phyloP scores from a whole-genome alignment of 331 rosid species.

The Rhamnella rubrinervis region DNA sequence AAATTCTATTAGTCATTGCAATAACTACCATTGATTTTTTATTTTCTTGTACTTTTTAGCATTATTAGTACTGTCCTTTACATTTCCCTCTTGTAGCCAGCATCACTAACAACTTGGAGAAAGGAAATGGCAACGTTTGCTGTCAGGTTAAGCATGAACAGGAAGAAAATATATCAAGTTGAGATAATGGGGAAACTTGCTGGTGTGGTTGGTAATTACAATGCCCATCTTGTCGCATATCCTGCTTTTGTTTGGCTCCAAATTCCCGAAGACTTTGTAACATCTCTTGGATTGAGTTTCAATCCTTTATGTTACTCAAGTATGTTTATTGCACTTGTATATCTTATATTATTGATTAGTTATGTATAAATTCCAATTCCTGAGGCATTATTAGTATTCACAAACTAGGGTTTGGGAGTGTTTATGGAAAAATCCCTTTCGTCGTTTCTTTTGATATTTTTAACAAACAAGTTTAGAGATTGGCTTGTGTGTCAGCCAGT shows the following conservation, averaged over 20 bases:
- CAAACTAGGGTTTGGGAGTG: background rate
- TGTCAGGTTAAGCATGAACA: conserved; percentile 69
- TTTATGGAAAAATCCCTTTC: too few species aligned
- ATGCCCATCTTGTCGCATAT: conserved; percentile 81
- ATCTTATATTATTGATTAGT: background rate
- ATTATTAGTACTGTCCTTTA: background rate
- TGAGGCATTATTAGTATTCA: background rate
- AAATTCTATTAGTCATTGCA: background rate
- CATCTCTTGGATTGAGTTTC: conserved; percentile 72
- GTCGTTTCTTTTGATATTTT: too few species aligned
- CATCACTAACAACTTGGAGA: conserved; percentile 91
- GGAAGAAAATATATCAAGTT: conserved; percentile 53
- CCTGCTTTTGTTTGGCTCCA: conserved; percentile 69
- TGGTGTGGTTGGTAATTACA: conserved; percentile 93
- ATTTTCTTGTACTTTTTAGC: background rate
- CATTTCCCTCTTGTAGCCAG: conserved; percentile 50
- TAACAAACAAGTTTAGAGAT: too few species aligned
- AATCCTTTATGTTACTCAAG: conserved; percentile 86
- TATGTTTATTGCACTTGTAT: conserved; percentile 16
- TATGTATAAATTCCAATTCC: background rate
- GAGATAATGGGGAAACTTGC: conserved; percentile 87
- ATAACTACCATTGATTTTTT: too few species aligned
- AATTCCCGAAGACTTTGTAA: conserved; percentile 68
- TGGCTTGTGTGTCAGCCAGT: too few species aligned
- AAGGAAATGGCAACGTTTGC: conserved; percentile 94